Percentiles rank a stretch among this genome's conserved stretches.
Evolutionary conservation across 345 rosid genomes (phyloP).

Genomic region (Kandelia obovata): DNA sequence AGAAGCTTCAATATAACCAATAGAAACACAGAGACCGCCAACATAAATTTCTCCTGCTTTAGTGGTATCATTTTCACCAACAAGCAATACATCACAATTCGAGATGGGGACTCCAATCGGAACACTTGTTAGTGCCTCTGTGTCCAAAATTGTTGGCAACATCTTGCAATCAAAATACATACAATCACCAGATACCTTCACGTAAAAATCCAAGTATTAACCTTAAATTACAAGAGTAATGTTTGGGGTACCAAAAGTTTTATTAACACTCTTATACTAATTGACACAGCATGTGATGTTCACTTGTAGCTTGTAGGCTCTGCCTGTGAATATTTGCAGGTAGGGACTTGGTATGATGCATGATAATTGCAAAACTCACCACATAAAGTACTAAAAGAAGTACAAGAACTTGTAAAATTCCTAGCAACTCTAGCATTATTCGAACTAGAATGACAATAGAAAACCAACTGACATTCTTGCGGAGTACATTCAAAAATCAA

Average conservation of each 20-base stretch:
- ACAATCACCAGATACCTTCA: constrained; percentile 93
- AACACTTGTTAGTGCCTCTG: constrained; percentile 57
- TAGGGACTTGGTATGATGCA: too few species aligned
- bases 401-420: too few species aligned
- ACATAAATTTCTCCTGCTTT: constrained; percentile 71
- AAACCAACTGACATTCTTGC: too few species aligned
- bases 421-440: too few species aligned
- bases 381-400: too few species aligned
- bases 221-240: neutral
- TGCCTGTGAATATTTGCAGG: too few species aligned
- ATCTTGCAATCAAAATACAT: constrained; percentile 82
- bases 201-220: constrained; percentile 17
- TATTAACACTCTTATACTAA: neutral
- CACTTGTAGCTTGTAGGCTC: too few species aligned
- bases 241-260: neutral
- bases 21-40: constrained; percentile 65
- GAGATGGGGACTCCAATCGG: constrained; percentile 88
- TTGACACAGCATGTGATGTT: too few species aligned
- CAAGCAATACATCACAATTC: constrained; percentile 57
- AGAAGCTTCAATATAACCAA: constrained; percentile 49
- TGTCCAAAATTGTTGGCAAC: constrained; percentile 65
- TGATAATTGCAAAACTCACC: too few species aligned
- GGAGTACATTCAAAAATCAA: too few species aligned
- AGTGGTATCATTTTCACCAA: constrained; percentile 42
- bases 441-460: too few species aligned